A percentile compares a stretch with the other conserved stretches of the same genome.
phyloP scores from a whole-genome alignment of 1,284 basidiomycete genomes.

The Tilletiaria anomala region DNA sequence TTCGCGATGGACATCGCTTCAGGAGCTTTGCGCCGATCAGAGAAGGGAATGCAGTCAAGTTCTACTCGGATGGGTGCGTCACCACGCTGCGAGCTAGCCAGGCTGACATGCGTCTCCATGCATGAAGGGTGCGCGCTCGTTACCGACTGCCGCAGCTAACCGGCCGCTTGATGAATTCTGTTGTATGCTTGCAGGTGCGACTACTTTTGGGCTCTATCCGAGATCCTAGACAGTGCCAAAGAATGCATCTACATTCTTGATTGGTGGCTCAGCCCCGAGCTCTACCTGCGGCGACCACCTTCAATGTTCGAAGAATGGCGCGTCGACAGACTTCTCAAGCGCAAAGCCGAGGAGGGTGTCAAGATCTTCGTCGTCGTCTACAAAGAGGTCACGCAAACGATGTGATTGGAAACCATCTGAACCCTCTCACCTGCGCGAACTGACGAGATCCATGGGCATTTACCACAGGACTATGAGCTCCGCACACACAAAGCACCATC shows the following conservation, averaged over 20 bases:
- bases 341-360: slow-evolving; percentile 79
- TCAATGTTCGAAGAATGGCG: slow-evolving; percentile 68
- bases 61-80: slow-evolving; percentile 48
- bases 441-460: neutral
- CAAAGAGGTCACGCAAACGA: slow-evolving; percentile 63
- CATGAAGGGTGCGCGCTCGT: too few relatives aligned
- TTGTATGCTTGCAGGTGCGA: slow-evolving; percentile 52
- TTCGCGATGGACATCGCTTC: slow-evolving; percentile 67
- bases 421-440: slow-evolving; percentile 64
- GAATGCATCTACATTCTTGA: slow-evolving; percentile 10
- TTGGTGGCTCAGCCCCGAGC: slow-evolving; percentile 62
- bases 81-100: too few relatives aligned
- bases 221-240: slow-evolving; percentile 8
- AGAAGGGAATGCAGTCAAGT: slow-evolving; percentile 63
- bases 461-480: slow-evolving; percentile 7
- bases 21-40: slow-evolving; percentile 62
- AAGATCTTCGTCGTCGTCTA: slow-evolving; percentile 65
- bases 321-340: slow-evolving; percentile 63
- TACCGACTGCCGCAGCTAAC: too few relatives aligned
- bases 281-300: slow-evolving; percentile 78
- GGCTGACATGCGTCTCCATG: too few relatives aligned
- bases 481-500: slow-evolving; percentile 47
- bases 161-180: too few relatives aligned
- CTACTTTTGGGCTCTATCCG: slow-evolving; percentile 69
- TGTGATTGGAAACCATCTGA: too few relatives aligned